Percentiles rank a stretch among this genome's conserved stretches.
Evolutionary conservation across 805 yeast genomes (phyloP).

Genomic region (Zygosaccharomyces pseudorouxii): DNA sequence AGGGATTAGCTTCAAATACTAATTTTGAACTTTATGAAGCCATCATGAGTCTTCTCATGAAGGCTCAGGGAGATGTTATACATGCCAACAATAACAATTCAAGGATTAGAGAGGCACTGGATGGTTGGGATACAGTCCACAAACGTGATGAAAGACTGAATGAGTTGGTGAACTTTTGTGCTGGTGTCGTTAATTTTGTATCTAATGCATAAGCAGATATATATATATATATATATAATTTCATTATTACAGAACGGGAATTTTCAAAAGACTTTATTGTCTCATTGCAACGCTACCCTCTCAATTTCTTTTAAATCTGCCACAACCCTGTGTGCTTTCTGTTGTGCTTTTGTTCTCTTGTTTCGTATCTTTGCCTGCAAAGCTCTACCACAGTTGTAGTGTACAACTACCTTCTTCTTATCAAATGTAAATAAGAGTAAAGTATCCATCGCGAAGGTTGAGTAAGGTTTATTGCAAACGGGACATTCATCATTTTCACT

Average conservation of each 20-base stretch:
- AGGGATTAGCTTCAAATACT: constrained; percentile 50
- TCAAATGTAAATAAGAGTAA: constrained; percentile 18
- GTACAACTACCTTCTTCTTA: constrained; percentile 20
- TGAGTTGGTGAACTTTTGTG: constrained; percentile 67
- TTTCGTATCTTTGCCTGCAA: constrained; percentile 17
- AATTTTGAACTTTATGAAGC: constrained; percentile 82
- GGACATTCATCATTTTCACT: constrained; percentile 48
- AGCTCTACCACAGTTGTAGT: constrained; percentile 28
- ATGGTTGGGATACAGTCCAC: constrained; percentile 46
- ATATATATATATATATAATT: not conserved
- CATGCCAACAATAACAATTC: constrained; percentile 37
- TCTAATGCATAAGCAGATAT: constrained; percentile 22
- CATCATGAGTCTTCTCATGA: constrained; percentile 66
- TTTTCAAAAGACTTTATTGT: not conserved
- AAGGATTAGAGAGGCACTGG: constrained; percentile 43
- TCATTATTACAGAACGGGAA: too few species aligned
- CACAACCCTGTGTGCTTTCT: constrained; percentile 8
- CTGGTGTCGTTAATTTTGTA: constrained; percentile 69
- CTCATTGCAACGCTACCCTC: not conserved
- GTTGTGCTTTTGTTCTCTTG: constrained; percentile 13
- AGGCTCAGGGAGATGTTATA: constrained; percentile 79
- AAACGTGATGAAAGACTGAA: constrained; percentile 51
- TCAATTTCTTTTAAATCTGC: constrained; percentile 7
- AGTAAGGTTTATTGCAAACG: constrained; percentile 47
- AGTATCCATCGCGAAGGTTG: constrained; percentile 19